Conservation (phyloP, 106 monocot species). For the Triglochin maritima region DNA sequence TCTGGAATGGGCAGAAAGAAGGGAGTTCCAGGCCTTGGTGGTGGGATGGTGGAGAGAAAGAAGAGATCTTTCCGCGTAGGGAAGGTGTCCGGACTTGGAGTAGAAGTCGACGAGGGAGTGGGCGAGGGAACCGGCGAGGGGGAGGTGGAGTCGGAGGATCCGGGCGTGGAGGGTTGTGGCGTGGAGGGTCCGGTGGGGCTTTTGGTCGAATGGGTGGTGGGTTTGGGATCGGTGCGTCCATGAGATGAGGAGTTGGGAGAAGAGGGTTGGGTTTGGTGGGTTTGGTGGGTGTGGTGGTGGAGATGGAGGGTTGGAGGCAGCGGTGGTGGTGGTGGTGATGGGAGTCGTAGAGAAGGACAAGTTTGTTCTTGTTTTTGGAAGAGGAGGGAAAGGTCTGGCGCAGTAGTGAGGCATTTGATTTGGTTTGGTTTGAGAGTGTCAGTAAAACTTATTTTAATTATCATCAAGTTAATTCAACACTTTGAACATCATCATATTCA, state of each 20-base stretch:
- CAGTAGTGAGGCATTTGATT: too few species aligned
- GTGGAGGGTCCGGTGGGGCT: conserved; percentile 1
- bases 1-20: conserved; percentile 32
- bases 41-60: conserved; percentile 7
- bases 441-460: too few species aligned
- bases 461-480: too few species aligned
- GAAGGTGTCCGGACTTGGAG: conserved; percentile 35
- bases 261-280: conserved; percentile 14
- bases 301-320: neutral
- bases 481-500: too few species aligned
- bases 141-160: conserved; percentile 14
- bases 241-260: conserved; percentile 28
- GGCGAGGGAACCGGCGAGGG: conserved; percentile 15
- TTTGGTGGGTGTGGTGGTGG: neutral
- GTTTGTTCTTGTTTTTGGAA: too few species aligned
- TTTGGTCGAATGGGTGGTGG: conserved; percentile 34
- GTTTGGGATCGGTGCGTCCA: conserved; percentile 14
- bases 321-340: neutral
- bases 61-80: conserved; percentile 25
- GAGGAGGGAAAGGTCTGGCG: too few species aligned
- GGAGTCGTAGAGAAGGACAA: neutral
- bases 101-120: conserved; percentile 46
- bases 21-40: conserved; percentile 32
- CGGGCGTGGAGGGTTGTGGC: conserved; percentile 37
- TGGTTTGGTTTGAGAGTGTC: too few species aligned